Base-by-base conservation (phyloP, 2,329 filamentous ascomycete genomes). In the Aspergillus puulaauensis region DNA sequence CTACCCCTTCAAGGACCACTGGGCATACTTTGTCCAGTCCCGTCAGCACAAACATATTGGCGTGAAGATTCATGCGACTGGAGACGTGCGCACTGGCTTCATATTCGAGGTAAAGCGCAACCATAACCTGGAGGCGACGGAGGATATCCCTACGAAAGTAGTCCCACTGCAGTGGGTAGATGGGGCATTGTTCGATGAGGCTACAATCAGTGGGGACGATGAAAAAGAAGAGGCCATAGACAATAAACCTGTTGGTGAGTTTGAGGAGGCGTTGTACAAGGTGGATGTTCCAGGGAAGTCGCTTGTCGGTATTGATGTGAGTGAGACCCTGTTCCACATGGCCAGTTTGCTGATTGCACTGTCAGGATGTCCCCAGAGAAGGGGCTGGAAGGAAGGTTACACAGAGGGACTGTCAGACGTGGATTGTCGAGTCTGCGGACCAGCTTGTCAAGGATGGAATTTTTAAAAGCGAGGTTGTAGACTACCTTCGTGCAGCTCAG, bases 1-100 rank as follows among this genome's bases (percentile, higher is more conserved):
- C 15, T 21, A 51, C 0, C 72, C 70, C 0, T 75, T 73, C 62
- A 73, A 71, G 44, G 67, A 76, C 51, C 71, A 75, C 61, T 75
- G 73, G 73, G 68, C 69, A 2, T 75, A 73, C 47, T 75, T 58
- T 43, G 46, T 75, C 1, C 43, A 50, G 19, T 69, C 69, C 0
- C 58, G 46, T 4, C 1, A 7, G 0, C 15, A 66, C 15, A 46
- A 60, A 1, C 37, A 65, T 6, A n/a, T 67, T 2, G 72, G 73
- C 5, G 65, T 70, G 6, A n/a, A 63, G 24, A 60, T 74, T 12
- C 67, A 73, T 17, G 72, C 70, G 2, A 65, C 62, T 2, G 72
- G 73, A 1, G 67, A 72, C 53, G 72, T 75, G 23, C 54, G 50
- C 31, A 67, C 63, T 41, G 71, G 72, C 1, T 75, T 75, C 56